Conservation (phyloP, 805 yeast species). For the Wickerhamiella dianesei region DNA sequence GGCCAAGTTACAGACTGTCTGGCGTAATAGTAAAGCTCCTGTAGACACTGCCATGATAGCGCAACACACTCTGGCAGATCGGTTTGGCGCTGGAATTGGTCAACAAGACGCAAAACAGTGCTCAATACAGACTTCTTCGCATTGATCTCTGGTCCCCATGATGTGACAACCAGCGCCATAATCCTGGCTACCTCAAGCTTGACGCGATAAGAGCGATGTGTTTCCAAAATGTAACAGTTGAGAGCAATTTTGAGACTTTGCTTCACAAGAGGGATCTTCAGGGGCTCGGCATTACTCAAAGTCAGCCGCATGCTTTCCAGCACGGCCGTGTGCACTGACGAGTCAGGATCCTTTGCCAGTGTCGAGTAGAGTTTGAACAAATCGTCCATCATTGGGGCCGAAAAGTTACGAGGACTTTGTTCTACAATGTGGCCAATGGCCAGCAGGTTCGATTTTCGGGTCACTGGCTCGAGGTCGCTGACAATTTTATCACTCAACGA, state of each 20-base stretch:
- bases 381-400: constrained; percentile 7
- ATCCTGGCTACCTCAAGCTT: constrained; percentile 36
- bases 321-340: constrained; percentile 64
- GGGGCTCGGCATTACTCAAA: constrained; percentile 41
- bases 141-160: constrained; percentile 41
- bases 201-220: constrained; percentile 37
- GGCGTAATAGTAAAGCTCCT: constrained; percentile 18
- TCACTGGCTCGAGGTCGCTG: constrained; percentile 46
- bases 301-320: constrained; percentile 44
- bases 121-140: constrained; percentile 14
- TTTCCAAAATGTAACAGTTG: constrained; percentile 32
- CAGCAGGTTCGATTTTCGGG: constrained; percentile 45
- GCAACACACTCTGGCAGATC: constrained; percentile 11
- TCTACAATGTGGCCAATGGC: constrained; percentile 37
- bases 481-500: constrained; percentile 53
- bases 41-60: constrained; percentile 19
- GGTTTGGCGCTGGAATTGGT: constrained; percentile 21
- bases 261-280: constrained; percentile 33
- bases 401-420: constrained; percentile 14
- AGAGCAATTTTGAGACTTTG: constrained; percentile 32
- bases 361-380: constrained; percentile 28
- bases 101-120: constrained; percentile 23
- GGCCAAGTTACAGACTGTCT: constrained; percentile 15
- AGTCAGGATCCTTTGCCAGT: constrained; percentile 68
- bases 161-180: constrained; percentile 26